phyloP scores from a whole-genome alignment of 2,329 filamentous ascomycete species.

The Monosporascus sp. region DNA sequence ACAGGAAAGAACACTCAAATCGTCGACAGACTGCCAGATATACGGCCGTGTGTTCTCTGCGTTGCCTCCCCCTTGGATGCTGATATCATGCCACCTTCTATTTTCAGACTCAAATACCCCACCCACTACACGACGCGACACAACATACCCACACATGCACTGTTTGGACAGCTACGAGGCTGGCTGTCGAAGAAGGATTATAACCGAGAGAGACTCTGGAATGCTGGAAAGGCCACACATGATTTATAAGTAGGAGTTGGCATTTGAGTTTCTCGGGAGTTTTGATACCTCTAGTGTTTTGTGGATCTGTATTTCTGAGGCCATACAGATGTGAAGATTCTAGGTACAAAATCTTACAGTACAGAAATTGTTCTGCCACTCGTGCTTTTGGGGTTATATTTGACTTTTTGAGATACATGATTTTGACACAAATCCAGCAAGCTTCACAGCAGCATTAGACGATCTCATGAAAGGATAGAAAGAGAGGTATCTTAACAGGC shows the following conservation, averaged over 20 bases:
- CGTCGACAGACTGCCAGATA: background rate
- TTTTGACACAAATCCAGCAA: no score
- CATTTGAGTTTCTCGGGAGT: background rate
- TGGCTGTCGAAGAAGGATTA: background rate
- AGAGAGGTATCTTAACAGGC: no score
- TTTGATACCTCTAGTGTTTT: slow-evolving; percentile 1
- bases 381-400: no score
- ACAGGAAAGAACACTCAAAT: background rate
- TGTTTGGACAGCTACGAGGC: background rate
- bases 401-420: no score
- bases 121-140: background rate
- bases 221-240: background rate
- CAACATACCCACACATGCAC: background rate
- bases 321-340: background rate
- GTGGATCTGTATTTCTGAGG: background rate
- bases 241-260: background rate
- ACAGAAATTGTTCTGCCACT: background rate
- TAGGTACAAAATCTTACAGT: background rate
- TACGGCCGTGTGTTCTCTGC: background rate
- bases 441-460: no score
- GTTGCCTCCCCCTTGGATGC: background rate
- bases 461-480: no score
- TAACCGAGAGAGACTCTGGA: background rate
- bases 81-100: background rate
- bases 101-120: no score